Percentiles rank a stretch among this genome's conserved stretches.
These are phyloP conservation scores for Metschnikowia hibisci DNA, from an alignment of 805 yeast species.

Conservation along the genomic window DNA sequence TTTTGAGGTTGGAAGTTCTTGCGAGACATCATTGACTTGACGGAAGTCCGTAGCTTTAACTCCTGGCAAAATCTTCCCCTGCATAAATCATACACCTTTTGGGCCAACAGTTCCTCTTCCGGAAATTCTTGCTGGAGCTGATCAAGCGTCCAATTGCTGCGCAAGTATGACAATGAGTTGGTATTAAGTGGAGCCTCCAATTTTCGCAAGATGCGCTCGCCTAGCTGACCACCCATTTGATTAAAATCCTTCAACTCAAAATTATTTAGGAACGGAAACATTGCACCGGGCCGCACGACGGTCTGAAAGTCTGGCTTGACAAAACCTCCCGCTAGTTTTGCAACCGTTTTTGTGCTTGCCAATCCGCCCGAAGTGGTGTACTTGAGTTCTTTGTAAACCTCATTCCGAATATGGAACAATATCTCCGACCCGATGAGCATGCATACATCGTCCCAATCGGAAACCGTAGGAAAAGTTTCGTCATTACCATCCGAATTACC, in stretches of 20 bases:
- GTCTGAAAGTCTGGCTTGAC: constrained; percentile 88
- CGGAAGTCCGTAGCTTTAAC: constrained; percentile 53
- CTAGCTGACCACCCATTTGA: constrained; percentile 89
- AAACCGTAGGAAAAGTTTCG: not conserved
- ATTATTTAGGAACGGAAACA: constrained; percentile 51
- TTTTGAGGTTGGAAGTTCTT: constrained; percentile 68
- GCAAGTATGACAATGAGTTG: constrained; percentile 46
- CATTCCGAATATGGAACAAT: constrained; percentile 49
- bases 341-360: constrained; percentile 68
- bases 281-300: constrained; percentile 48
- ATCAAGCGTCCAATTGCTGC: constrained; percentile 42
- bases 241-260: constrained; percentile 73
- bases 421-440: constrained; percentile 63
- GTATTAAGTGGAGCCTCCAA: constrained; percentile 48
- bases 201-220: constrained; percentile 51
- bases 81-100: constrained; percentile 54
- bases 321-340: constrained; percentile 83
- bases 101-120: constrained; percentile 48
- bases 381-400: constrained; percentile 52
- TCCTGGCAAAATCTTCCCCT: constrained; percentile 60
- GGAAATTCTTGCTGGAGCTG: constrained; percentile 20
- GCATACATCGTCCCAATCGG: constrained; percentile 77
- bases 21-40: constrained; percentile 85
- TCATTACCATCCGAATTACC: not conserved
- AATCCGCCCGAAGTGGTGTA: constrained; percentile 92